Conservation (phyloP, 371 early-diverging fungal genomes). For the Lichtheimia ramosa region DNA sequence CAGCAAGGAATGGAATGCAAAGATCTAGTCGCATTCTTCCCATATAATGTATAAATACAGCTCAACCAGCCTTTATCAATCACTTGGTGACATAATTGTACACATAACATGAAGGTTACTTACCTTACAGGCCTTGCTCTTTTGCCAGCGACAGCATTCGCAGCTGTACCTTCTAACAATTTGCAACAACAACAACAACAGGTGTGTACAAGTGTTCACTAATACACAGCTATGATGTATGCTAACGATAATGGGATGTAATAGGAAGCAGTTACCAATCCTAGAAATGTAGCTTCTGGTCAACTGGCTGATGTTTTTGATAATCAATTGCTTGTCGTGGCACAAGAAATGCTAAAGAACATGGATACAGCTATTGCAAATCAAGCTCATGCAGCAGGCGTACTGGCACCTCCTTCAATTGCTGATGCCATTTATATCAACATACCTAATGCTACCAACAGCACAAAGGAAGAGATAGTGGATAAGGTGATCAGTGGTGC, state of each 20-base stretch:
- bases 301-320: neutral
- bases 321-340: neutral
- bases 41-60: too few relatives aligned
- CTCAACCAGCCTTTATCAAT: too few relatives aligned
- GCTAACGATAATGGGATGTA: neutral
- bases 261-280: neutral
- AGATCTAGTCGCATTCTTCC: too few relatives aligned
- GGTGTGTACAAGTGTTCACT: neutral
- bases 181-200: neutral
- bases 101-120: constrained; percentile 5
- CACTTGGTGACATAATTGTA: too few relatives aligned
- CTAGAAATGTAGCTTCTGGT: neutral
- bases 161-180: neutral
- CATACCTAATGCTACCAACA: too few relatives aligned
- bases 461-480: neutral
- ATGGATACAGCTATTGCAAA: neutral
- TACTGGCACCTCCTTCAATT: too few relatives aligned
- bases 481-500: neutral
- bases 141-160: neutral
- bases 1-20: too few relatives aligned
- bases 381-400: neutral
- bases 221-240: neutral
- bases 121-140: constrained; percentile 3
- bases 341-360: neutral
- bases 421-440: too few relatives aligned